A percentile compares a stretch with the other conserved stretches of the same genome.
phyloP scores from a whole-genome alignment of 2,329 filamentous ascomycete species.

The Ceratocystis eucalypticola region DNA sequence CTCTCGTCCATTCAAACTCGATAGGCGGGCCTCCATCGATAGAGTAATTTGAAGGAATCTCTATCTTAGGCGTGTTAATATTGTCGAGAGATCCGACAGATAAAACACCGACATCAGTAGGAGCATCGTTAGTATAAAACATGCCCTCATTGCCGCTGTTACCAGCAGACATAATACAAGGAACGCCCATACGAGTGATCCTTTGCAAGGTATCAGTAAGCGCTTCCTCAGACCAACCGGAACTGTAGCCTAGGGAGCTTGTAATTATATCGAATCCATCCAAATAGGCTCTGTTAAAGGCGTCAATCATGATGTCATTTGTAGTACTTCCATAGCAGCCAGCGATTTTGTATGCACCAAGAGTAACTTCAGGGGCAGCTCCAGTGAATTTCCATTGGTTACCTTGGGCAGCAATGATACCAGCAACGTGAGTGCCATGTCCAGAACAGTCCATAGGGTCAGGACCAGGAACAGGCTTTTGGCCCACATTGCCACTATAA shows the following conservation, averaged over 20 bases:
- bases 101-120: constrained; percentile 35
- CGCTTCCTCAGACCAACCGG: constrained; percentile 40
- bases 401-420: constrained; percentile 46
- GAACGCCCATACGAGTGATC: constrained; percentile 42
- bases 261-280: constrained; percentile 45
- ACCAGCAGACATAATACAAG: constrained; percentile 40
- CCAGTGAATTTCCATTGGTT: constrained; percentile 37
- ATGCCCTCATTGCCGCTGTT: constrained; percentile 35
- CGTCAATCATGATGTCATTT: constrained; percentile 45
- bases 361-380: constrained; percentile 40
- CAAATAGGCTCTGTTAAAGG: constrained; percentile 47
- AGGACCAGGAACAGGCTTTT: constrained; percentile 30
- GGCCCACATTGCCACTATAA: constrained; percentile 28
- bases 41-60: constrained; percentile 31
- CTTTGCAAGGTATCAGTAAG: constrained; percentile 34
- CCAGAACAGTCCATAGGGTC: constrained; percentile 45
- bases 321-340: constrained; percentile 38
- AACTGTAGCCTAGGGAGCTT: constrained; percentile 38
- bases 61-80: constrained; percentile 30
- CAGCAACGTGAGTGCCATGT: constrained; percentile 49
- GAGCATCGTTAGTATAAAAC: constrained; percentile 33
- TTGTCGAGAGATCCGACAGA: constrained; percentile 41
- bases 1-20: constrained; percentile 33
- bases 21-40: constrained; percentile 27
- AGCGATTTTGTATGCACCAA: constrained; percentile 45